phyloP scores from a whole-genome alignment of 2,329 filamentous ascomycete species.

The Clonostachys chloroleuca region DNA sequence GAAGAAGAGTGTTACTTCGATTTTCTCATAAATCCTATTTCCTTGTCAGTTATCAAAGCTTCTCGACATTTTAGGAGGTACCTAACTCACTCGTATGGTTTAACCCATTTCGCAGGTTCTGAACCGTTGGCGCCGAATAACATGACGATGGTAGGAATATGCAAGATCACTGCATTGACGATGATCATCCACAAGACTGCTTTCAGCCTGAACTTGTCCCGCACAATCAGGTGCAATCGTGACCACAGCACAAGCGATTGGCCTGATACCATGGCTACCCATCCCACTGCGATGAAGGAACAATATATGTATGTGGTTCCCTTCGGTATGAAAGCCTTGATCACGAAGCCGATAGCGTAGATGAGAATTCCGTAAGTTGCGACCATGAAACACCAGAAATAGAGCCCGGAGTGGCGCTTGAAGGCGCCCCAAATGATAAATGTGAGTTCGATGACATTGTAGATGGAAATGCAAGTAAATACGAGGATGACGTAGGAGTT shows the following conservation, averaged over 20 bases:
- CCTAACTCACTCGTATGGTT: constrained; percentile 18
- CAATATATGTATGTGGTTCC: constrained; percentile 2
- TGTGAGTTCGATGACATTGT: constrained; percentile 27
- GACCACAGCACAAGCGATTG: constrained; percentile 60
- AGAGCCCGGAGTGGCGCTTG: constrained; percentile 23
- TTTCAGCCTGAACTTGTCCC: constrained; percentile 40
- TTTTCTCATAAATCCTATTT: constrained; percentile 41
- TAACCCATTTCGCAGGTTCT: constrained; percentile 7
- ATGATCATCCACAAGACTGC: constrained; percentile 54
- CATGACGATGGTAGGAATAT: constrained; percentile 48
- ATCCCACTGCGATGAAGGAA: constrained; percentile 15
- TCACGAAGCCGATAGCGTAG: constrained; percentile 37
- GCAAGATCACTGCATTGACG: constrained; percentile 44
- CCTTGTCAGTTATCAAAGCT: no score
- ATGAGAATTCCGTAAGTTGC: constrained; percentile 24
- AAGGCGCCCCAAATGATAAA: constrained; percentile 28
- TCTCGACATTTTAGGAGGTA: no score
- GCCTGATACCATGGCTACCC: constrained; percentile 51
- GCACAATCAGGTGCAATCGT: constrained; percentile 54
- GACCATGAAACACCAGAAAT: constrained; percentile 31
- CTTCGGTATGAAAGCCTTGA: constrained; percentile 20
- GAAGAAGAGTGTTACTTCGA: constrained; percentile 52
- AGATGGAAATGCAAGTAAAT: constrained; percentile 22
- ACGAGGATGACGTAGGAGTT: constrained; percentile 13
- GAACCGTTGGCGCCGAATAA: constrained; percentile 42